These are phyloP conservation scores for Chlorella sp. DNA, from an alignment of 139 green algal species.

Conservation along the genomic window DNA sequence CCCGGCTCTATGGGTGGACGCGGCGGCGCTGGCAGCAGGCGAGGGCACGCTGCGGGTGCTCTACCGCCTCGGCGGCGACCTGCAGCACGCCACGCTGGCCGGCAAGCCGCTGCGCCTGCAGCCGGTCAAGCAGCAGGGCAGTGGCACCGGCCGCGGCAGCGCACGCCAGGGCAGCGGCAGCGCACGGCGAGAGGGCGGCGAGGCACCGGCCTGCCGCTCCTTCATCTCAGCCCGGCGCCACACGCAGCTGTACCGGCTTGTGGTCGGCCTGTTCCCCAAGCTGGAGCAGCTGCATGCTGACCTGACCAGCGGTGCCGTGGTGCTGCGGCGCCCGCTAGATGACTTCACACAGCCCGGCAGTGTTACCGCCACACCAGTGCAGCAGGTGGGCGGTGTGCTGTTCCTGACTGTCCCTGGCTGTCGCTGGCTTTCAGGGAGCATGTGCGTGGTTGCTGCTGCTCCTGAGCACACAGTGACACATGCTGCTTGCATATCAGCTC, in stretches of 20 bases:
- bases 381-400: not conserved
- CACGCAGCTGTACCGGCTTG: conserved; percentile 34
- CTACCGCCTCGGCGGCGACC: conserved; percentile 35
- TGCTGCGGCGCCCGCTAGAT: not conserved
- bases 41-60: conserved; percentile 17
- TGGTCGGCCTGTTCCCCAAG: conserved; percentile 34
- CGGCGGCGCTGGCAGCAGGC: not conserved
- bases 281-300: conserved; percentile 35
- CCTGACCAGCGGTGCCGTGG: not conserved
- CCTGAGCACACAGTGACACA: no score
- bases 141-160: not conserved
- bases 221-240: conserved; percentile 28
- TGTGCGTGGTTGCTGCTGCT: no score
- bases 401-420: no score
- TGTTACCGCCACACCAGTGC: not conserved
- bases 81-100: not conserved
- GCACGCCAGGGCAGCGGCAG: not conserved
- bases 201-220: not conserved
- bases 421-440: no score
- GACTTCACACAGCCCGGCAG: not conserved
- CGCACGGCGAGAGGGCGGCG: not conserved
- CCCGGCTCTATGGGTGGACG: conserved; percentile 42
- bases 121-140: conserved; percentile 19
- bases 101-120: conserved; percentile 45
- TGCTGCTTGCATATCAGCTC: no score